A percentile compares a stretch with the other conserved stretches of the same genome.
These are phyloP conservation scores for Colletotrichum cereale DNA, from an alignment of 2,329 filamentous ascomycete species.

Conservation along the genomic window DNA sequence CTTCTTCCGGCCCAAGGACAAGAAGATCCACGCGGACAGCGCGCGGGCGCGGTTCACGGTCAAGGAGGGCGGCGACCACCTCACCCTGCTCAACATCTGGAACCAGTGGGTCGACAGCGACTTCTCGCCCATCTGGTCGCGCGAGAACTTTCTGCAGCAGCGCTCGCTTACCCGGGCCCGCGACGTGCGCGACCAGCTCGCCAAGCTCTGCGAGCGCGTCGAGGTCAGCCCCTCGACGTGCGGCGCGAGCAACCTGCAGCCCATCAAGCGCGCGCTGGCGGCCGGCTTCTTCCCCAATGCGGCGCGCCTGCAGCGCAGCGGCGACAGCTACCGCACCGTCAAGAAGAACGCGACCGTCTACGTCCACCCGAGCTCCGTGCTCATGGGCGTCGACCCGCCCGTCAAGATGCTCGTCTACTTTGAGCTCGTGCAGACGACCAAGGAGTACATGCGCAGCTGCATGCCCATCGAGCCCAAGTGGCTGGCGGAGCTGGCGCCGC, in stretches of 20 bases:
- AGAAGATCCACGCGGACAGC: constrained; percentile 95
- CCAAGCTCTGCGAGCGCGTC: constrained; percentile 92
- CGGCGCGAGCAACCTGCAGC: constrained; percentile 78
- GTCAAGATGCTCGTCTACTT: constrained; percentile 89
- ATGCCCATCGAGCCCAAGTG: constrained; percentile 88
- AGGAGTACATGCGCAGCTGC: constrained; percentile 92
- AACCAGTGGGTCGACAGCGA: constrained; percentile 96
- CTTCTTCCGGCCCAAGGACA: constrained; percentile 96
- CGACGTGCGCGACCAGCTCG: constrained; percentile 92
- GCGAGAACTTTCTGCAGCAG: constrained; percentile 95
- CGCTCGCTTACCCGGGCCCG: constrained; percentile 88
- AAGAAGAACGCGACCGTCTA: constrained; percentile 91
- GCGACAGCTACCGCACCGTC: constrained; percentile 90
- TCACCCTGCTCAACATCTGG: constrained; percentile 92
- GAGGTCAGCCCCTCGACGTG: constrained; percentile 81
- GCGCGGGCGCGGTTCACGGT: constrained; percentile 90
- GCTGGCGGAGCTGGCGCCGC: constrained; percentile 90
- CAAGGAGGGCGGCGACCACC: constrained; percentile 90
- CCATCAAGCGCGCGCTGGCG: constrained; percentile 89
- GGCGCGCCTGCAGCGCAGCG: constrained; percentile 83
- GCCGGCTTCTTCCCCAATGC: constrained; percentile 96
- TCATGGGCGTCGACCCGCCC: constrained; percentile 82
- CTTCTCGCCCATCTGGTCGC: constrained; percentile 87
- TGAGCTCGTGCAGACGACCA: constrained; percentile 83
- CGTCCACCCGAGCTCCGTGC: constrained; percentile 88